Evolutionary conservation across 2,329 filamentous ascomycete genomes (phyloP).

Genomic region (Aspergillus spinulosporus): DNA sequence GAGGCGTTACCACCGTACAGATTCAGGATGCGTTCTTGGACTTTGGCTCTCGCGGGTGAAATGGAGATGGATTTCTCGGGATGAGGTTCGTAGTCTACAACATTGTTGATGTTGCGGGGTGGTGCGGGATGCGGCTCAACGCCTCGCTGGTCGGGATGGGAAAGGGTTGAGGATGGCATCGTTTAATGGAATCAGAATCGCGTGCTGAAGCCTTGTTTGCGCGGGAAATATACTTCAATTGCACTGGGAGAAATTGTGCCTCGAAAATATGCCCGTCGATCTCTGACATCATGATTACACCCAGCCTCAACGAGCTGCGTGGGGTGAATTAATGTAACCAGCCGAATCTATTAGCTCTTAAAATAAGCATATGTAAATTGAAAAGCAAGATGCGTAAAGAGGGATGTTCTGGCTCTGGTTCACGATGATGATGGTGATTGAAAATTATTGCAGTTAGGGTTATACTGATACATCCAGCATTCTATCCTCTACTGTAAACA

Average conservation of each 20-base stretch:
- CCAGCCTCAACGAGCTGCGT: background rate
- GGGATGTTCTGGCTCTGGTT: background rate
- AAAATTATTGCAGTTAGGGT: background rate
- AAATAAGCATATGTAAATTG: background rate
- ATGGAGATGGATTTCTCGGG: constrained; percentile 11
- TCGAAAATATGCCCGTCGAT: background rate
- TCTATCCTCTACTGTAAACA: background rate
- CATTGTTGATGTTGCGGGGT: constrained; percentile 1
- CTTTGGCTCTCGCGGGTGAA: constrained; percentile 1
- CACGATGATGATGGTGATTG: background rate
- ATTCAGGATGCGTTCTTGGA: constrained; percentile 11
- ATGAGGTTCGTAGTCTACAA: constrained; percentile 10
- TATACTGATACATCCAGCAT: background rate
- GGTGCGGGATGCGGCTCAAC: constrained; percentile 15
- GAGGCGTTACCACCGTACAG: constrained; percentile 15
- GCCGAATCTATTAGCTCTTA: no score
- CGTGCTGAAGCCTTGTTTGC: no score
- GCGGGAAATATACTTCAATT: background rate
- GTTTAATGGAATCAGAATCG: background rate
- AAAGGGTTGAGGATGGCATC: constrained; percentile 15
- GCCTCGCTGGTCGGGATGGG: constrained; percentile 7
- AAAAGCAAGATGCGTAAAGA: no score
- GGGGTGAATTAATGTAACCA: background rate
- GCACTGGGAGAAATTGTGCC: background rate
- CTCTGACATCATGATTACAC: constrained; percentile 2